These are phyloP conservation scores for Excoecaria cochinchinensis DNA, from an alignment of 345 rosid genomes.

Conservation along the genomic window DNA sequence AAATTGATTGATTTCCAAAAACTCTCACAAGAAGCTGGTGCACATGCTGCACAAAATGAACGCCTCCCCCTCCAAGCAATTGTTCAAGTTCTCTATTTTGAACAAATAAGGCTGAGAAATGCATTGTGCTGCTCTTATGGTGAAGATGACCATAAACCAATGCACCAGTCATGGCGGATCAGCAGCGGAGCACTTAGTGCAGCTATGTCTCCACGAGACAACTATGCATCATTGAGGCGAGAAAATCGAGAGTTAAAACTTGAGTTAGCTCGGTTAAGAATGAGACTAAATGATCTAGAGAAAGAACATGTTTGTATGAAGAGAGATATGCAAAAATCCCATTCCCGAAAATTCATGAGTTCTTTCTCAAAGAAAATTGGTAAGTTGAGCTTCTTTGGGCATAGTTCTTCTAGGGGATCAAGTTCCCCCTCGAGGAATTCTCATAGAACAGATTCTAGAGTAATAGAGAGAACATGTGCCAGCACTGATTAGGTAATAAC, in stretches of 20 bases:
- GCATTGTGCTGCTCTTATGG: constrained; percentile 61
- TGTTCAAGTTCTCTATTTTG: constrained; percentile 95
- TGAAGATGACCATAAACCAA: constrained; percentile 69
- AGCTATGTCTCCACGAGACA: constrained; percentile 95
- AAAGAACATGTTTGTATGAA: constrained; percentile 96
- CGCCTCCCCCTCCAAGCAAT: constrained; percentile 93
- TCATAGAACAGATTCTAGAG: constrained; percentile 74
- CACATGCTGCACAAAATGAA: constrained; percentile 95
- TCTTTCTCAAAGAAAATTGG: constrained; percentile 89
- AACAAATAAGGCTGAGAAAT: constrained; percentile 84
- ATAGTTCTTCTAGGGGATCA: constrained; percentile 83
- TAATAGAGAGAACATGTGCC: constrained; percentile 74
- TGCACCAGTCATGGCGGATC: constrained; percentile 78
- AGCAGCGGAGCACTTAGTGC: constrained; percentile 96
- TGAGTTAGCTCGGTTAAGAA: constrained; percentile 82
- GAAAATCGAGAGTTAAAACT: constrained; percentile 94
- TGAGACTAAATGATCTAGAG: constrained; percentile 94
- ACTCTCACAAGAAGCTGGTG: constrained; percentile 97
- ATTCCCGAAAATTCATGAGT: constrained; percentile 77
- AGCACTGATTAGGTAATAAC: constrained; percentile 54
- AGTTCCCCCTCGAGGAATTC: constrained; percentile 91
- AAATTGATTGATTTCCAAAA: constrained; percentile 90
- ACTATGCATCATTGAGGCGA: constrained; percentile 88
- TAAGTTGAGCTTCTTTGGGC: constrained; percentile 73
- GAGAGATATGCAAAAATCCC: constrained; percentile 91